Conservation (phyloP, 148 eudicot genomes). For the Nepenthes gracilis region DNA sequence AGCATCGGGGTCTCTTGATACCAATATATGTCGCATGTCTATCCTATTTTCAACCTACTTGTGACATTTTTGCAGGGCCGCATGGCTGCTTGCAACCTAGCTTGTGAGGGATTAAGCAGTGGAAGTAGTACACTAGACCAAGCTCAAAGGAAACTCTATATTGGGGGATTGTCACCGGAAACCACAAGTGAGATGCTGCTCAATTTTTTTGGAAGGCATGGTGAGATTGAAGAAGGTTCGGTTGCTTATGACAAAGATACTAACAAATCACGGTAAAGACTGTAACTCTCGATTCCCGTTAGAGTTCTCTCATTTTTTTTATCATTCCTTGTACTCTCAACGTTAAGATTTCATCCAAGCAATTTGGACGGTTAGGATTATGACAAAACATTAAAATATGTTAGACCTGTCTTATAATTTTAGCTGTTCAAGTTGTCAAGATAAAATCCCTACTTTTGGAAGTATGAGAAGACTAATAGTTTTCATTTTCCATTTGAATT, state of each 20-base stretch:
- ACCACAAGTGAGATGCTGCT: conserved; percentile 57
- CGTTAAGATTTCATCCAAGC: no score
- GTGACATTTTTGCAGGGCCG: conserved; percentile 34
- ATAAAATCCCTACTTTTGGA: no score
- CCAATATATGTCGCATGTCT: background rate
- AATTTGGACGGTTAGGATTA: no score
- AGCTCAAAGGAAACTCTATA: conserved; percentile 52
- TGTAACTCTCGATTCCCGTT: no score
- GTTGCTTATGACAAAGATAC: conserved; percentile 71
- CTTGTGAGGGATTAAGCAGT: conserved; percentile 46
- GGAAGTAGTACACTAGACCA: conserved; percentile 36
- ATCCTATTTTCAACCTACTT: background rate
- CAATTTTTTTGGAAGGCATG: conserved; percentile 40
- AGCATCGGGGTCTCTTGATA: no score
- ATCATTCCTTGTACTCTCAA: no score
- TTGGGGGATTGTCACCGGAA: conserved; percentile 58
- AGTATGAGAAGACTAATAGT: no score
- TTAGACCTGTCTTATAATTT: no score
- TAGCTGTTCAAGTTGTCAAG: no score
- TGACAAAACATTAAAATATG: no score
- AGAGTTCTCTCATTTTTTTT: no score
- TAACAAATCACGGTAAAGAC: conserved; percentile 39
- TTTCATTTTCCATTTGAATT: no score
- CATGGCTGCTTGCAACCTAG: conserved; percentile 57
- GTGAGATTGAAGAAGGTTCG: conserved; percentile 66